Evolutionary conservation across 495 filamentous ascomycete species (phyloP), one percentile per base, ranked within the genome.

Genomic region (Aspergillus sparsus): DNA sequence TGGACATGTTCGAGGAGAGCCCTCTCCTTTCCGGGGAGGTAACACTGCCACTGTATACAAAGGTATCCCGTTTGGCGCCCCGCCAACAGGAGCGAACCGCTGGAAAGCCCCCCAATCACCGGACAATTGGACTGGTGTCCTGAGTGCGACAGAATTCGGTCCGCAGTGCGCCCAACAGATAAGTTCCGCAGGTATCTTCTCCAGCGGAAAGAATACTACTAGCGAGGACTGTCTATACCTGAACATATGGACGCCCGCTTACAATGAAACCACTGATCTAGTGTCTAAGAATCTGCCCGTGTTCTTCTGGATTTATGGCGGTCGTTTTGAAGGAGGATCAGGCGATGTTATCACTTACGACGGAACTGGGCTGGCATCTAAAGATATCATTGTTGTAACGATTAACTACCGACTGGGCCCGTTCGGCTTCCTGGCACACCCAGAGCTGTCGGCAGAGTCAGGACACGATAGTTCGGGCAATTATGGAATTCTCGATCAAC

Each of bases 401-500:
- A 39, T 67, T 41, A 68, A 66, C 63, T 70, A 68, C 53, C 65
- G 66, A 44, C 62, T 75, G 18, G 66, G 66, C 5, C 68, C 70
- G 0, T 66, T 77, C n/a, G 76, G 75, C 3, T 75, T 72, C 58
- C 66, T 78, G 0, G 74, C 72, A 11, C 60, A 66, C 32, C 60
- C 63, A 0, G 60, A 57, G 2, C 52, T 66, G 0, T 62, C 62
- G 1, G 41, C 42, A 10, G 63, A 67, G 27, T 71, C 62, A 9
- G 69, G 69, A 13, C 67, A 70, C 55, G 71, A 69, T 52, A 71
- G 70, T 33, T 67, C 73, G 51, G 70, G 60, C 18, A 72, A 74
- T 50, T 68, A 70, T 33, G 78, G 80, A 53, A 49, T 79, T 2
- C 64, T 74, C 31, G 76, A 79, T 54, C 74, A 77, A 47, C 66